These are phyloP conservation scores for Spergularia bocconei DNA, from an alignment of 148 eudicot genomes.

Conservation along the genomic window DNA sequence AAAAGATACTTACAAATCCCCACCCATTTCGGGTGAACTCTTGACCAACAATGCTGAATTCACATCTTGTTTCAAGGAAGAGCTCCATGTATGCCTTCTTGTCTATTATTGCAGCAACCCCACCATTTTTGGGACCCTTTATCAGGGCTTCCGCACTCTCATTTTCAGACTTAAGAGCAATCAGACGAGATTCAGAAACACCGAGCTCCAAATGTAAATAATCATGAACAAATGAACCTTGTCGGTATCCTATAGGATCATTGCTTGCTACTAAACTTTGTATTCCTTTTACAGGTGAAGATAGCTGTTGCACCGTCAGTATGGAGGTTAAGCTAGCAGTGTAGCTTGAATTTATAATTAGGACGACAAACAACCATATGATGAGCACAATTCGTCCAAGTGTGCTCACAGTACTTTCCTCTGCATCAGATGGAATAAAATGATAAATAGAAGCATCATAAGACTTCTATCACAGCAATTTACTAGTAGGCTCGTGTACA, in stretches of 20 bases:
- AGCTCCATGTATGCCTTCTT: slow-evolving; percentile 56
- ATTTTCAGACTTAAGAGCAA: slow-evolving; percentile 48
- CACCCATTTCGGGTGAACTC: slow-evolving; percentile 71
- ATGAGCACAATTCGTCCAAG: slow-evolving; percentile 64
- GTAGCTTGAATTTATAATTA: slow-evolving; percentile 70
- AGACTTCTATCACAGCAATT: background rate
- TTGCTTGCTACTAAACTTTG: slow-evolving; percentile 43
- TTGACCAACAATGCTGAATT: slow-evolving; percentile 64
- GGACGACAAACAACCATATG: slow-evolving; percentile 75
- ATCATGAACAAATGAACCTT: slow-evolving; percentile 56
- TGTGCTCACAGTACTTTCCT: slow-evolving; percentile 54
- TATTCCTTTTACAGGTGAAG: slow-evolving; percentile 63
- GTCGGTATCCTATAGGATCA: slow-evolving; percentile 60
- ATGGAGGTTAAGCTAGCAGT: slow-evolving; percentile 83
- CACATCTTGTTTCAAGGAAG: slow-evolving; percentile 67
- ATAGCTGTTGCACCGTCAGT: slow-evolving; percentile 64
- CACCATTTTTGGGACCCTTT: slow-evolving; percentile 62
- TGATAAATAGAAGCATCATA: background rate
- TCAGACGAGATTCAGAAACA: slow-evolving; percentile 49
- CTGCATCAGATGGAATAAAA: slow-evolving; percentile 33
- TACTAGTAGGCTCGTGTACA: background rate
- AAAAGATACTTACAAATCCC: slow-evolving; percentile 70
- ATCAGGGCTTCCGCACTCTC: slow-evolving; percentile 47
- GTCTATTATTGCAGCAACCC: slow-evolving; percentile 72
- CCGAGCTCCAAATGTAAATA: slow-evolving; percentile 47